Evolutionary conservation across 805 yeast genomes (phyloP), one percentile per base, ranked within the genome.

Genomic region (Yarrowia sp.): DNA sequence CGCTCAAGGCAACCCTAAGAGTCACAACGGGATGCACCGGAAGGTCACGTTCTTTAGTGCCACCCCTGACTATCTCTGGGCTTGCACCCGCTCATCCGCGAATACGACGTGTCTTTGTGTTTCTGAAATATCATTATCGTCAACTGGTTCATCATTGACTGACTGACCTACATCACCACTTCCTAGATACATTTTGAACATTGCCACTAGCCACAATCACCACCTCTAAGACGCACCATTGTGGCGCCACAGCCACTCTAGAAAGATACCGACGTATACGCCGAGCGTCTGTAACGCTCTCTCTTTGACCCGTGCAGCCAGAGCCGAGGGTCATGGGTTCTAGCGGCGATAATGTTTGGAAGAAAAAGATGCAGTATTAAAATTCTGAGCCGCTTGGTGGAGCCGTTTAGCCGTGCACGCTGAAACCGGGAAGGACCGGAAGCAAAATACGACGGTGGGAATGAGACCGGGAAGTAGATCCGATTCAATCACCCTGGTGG

Each of bases 1-100:
- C 13, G 13, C 6, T 8, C 10, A 11, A 8, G 8, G 6, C 13
- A 41, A 41, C 9, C 9, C 18, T 15, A 48, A 48, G 53, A 48
- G 53, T 32, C 53, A 48, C n/a, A 14, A 48, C 53, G 53, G 53
- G n/a, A 48, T 44, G 48, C 48, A 44, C 48, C 50, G 50, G 50
- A 28, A 44, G 50, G 50, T 44, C 50, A 28, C 35, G 35, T 44
- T 28, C 7, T 14, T 28, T 35, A 35, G 38, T 35, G 38, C 38
- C 8, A 14, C 45, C 45, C 45, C 45, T 42, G 45, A 18, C 31
- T 42, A 42, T 18, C 38, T 22, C 28, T 22, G 28, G 28, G 28
- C n/a, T n/a, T n/a, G n/a, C 28, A 22, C 28, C 28, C 28, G 28
- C 5, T 22, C 28, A 3, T 22, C 28, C 28, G 28, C 28, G 28